Base-by-base conservation (phyloP, 768 basidiomycete species). In the Panellus pusillus region DNA sequence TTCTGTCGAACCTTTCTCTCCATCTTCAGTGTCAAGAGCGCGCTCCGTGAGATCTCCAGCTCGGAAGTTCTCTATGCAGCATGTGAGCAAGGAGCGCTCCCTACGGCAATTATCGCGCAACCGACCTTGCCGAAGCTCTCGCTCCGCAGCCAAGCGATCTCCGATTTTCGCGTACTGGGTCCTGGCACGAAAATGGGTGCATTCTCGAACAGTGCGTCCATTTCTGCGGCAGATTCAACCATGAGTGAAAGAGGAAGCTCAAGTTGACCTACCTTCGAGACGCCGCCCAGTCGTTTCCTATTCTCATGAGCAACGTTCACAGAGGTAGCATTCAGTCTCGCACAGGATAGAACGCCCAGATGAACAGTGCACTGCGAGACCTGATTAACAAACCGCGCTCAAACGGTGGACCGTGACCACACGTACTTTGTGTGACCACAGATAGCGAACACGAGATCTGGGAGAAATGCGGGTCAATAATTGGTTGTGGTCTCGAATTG, bases 391-490 rank as follows among this genome's bases (percentile, higher is more conserved):
- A 28, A 31, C 28, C 9, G n/a, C n/a, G 17, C 13, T 2, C 4
- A 13, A 38, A 19, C 31, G 14, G n/a, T n/a, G n/a, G 14, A 24
- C 19, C 27, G 24, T 24, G 24, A 14, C 8, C 17, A 11, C 1
- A 60, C 69, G 49, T 40, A 72, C 73, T 78, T 78, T 2, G 75
- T 74, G 58, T 76, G 74, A 2, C 75, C 71, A 48, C 73, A 76
- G 45, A 78, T 76, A 1, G 74, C 75, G 40, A 76, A 77, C 3
- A 77, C 76, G 13, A 77, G 69, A 52, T 77, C 73, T 72, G 29
- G 5, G 17, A 14, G 29, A 32, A 41, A 41, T 36, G 19, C 19
- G 14, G 47, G 18, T 35, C 32, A 35, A 35, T 7, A 35, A 35
- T 2, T 24, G 24, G 24, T 24, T 6, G 24, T 14, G 14, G 7